phyloP scores from a whole-genome alignment of 139 green algal genomes.

The Picochlorum sp. region DNA sequence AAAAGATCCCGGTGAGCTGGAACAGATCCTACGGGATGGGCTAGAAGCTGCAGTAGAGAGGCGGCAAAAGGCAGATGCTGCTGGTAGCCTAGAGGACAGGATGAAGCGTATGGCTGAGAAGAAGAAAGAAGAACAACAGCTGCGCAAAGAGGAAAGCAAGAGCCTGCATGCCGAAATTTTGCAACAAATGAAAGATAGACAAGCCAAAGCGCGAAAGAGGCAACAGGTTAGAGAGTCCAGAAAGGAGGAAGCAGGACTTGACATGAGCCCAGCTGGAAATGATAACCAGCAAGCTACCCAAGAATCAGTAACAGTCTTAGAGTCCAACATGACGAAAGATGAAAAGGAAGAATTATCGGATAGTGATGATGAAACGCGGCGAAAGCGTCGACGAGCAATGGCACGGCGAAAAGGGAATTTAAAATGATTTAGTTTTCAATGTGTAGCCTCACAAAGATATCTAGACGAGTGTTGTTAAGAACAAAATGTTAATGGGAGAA shows the following conservation, averaged over 20 bases:
- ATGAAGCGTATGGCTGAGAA: slow-evolving; percentile 37
- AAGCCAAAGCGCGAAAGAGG: background rate
- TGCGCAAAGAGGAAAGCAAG: slow-evolving; percentile 32
- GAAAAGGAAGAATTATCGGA: background rate
- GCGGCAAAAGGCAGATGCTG: slow-evolving; percentile 33
- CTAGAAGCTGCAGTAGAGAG: slow-evolving; percentile 18
- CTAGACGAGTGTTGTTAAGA: too few species aligned
- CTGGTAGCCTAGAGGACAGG: slow-evolving; percentile 32
- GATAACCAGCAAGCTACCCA: background rate
- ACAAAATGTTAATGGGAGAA: too few species aligned
- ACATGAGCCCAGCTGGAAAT: too few species aligned
- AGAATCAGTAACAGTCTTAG: too few species aligned
- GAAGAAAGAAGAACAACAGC: slow-evolving; percentile 21
- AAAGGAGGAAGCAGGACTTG: background rate
- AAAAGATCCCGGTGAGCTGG: slow-evolving; percentile 36
- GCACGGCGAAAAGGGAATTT: background rate
- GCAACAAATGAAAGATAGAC: background rate
- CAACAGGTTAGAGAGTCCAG: background rate
- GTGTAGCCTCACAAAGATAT: too few species aligned
- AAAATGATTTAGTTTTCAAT: too few species aligned
- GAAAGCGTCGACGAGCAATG: background rate
- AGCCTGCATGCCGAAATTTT: background rate
- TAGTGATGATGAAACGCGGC: background rate
- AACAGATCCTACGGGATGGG: slow-evolving; percentile 34
- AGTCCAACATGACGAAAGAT: background rate